phyloP scores from a whole-genome alignment of 805 yeast genomes.

The Pichia rugopelliculosa region DNA sequence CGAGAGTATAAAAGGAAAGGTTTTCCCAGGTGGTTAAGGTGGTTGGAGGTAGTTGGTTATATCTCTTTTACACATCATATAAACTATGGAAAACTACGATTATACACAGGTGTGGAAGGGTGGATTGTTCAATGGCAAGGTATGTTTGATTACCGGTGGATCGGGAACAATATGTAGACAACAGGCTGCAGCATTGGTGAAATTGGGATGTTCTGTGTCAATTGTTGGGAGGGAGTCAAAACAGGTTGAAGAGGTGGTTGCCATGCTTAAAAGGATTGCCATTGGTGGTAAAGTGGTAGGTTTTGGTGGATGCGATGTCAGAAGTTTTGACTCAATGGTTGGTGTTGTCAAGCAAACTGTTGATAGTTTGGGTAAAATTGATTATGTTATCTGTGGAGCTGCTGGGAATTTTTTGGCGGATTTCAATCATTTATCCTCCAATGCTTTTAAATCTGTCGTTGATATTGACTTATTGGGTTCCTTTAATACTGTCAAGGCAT shows the following conservation, averaged over 20 bases:
- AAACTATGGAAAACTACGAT: conserved; percentile 4
- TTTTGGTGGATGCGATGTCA: conserved; percentile 68
- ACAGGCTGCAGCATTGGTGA: conserved; percentile 77
- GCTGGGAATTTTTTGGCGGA: conserved; percentile 90
- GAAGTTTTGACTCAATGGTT: conserved; percentile 53
- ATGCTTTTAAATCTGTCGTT: conserved; percentile 84
- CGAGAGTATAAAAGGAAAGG: not conserved
- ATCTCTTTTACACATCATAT: not conserved
- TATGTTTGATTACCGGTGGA: conserved; percentile 89
- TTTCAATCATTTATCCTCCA: conserved; percentile 67
- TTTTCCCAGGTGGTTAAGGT: not conserved
- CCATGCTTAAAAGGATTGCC: conserved; percentile 51
- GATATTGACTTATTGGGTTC: conserved; percentile 86
- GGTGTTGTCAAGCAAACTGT: conserved; percentile 64
- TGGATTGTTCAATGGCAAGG: conserved; percentile 73
- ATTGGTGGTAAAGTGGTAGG: conserved; percentile 54
- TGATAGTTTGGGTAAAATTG: conserved; percentile 64
- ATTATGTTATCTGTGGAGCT: conserved; percentile 88
- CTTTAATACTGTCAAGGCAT: conserved; percentile 82
- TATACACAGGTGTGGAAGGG: conserved; percentile 36
- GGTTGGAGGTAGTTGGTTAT: not conserved
- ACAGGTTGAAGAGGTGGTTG: conserved; percentile 67
- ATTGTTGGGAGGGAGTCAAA: conserved; percentile 71
- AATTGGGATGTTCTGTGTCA: conserved; percentile 81
- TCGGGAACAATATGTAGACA: conserved; percentile 94